Base-by-base conservation (phyloP, 345 rosid genomes). In the Salix dunnii region DNA sequence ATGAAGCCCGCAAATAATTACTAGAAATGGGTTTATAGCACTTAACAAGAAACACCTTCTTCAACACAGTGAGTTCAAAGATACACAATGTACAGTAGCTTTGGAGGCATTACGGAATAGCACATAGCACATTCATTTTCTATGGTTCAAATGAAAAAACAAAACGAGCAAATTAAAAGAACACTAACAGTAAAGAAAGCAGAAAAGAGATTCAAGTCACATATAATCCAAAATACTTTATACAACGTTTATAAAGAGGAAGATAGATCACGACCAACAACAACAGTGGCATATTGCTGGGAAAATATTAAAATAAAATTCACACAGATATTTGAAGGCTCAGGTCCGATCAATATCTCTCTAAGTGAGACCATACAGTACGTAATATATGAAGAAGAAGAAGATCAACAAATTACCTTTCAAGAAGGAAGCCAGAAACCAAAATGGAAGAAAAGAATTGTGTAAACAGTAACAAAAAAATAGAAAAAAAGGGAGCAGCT, bases 401-500 rank as follows among this genome's bases (percentile, higher is more conserved):
- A 53, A 42, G 23, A 42, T 43, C 76, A 61, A 65, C 68, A 53
- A 53, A 33, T 49, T 16, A 76, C 79, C 66, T 69, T 12, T 40
- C 38, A 27, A 46, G 75, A 38, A 53, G 53, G 68, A 72, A 71
- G 74, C 84, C 80, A 69, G 86, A 81, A 78, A 53, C 76, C 49
- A 76, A 74, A 80, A 76, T 21, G 14, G 43, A 6, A 48, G 42
- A 6, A 48, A 27, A 71, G 35, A 33, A 48, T 16, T 35, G 40
- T 21, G 55, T 18, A 63, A 68, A 30, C 18, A 43, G 12, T 21
- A 7, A 12, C 18, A 62, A 0, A 61, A 74, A 14, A 17, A 42
- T 18, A 73, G 31, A 46, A 68, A 69, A 21, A 70, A 60, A 18
- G 77, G 17, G 46, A 13, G 27, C 33, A 63, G 48, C 13, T 3